Base-by-base conservation (phyloP, 805 yeast genomes). In the Kuraishia hungarica region DNA sequence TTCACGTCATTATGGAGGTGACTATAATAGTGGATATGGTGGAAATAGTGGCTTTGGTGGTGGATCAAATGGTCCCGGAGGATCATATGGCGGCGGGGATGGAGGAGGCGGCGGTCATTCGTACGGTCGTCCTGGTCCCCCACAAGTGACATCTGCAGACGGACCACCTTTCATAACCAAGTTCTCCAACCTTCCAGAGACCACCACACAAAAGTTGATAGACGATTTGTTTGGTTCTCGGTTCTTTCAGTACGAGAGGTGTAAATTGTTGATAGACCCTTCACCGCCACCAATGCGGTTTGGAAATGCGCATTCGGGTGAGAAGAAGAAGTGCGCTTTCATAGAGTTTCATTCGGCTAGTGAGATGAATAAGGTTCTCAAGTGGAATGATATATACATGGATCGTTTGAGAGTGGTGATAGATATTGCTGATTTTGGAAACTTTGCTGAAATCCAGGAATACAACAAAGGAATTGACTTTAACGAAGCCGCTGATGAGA, bases 161-260 rank as follows among this genome's bases (percentile, higher is more conserved):
- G 57, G 76, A 0, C 87, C 88, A 0, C 92, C 92, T 1, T 86
- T 75, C 64, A 85, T 86, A 55, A 80, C 81, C 50, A 86, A 85
- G 64, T 73, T 87, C 54, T 66, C 80, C 6, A 82, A 83, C 57
- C 66, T 87, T 43, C 89, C 91, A 0, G 72, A 79, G 2, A 75
- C 75, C 22, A 76, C 83, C 43, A 75, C 79, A 53, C 75, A 79
- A 22, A 71, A 71, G 53, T 76, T 80, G 53, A 71, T 86, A 21
- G 76, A 74, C 53, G 89, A 86, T 62, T 70, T 87, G 39, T 83
- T 87, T 65, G 72, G 76, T 53, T 81, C 89, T 55, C 75, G 89
- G 58, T 84, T 77, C 62, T 81, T 86, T 56, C 74, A 75, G 39
- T 80, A 72, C 60, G 75, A 74, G 53, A 84, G 84, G 65, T 79